Percentiles rank a stretch among this genome's conserved stretches.
Evolutionary conservation across 257 asterid genomes (phyloP).

Genomic region (Nicotiana paniculata): DNA sequence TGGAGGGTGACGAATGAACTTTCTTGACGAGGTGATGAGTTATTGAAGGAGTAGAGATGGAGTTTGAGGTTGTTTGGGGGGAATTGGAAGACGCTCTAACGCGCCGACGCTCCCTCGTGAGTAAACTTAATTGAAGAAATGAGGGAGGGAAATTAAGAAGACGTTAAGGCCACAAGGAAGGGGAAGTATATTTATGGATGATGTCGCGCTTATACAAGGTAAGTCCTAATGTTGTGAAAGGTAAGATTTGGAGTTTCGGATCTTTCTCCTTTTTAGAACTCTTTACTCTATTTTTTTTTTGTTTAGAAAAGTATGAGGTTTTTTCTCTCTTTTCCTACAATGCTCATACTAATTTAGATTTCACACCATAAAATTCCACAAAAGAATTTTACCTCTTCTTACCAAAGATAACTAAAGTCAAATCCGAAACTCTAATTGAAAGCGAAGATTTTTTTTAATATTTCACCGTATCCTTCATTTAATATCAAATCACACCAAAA

Average conservation of each 20-base stretch:
- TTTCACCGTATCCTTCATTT: too few species aligned
- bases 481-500: neutral
- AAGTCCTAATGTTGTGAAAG: neutral
- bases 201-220: neutral
- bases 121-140: slow-evolving; percentile 9
- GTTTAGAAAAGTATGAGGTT: too few species aligned
- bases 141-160: neutral
- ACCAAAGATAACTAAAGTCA: too few species aligned
- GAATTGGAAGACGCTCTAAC: slow-evolving; percentile 20
- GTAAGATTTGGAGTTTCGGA: slow-evolving; percentile 16
- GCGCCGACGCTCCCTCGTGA: slow-evolving; percentile 55
- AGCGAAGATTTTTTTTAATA: too few species aligned
- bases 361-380: too few species aligned
- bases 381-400: too few species aligned
- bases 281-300: neutral
- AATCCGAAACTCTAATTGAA: too few species aligned
- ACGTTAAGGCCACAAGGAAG: slow-evolving; percentile 10
- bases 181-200: slow-evolving; percentile 17
- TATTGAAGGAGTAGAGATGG: neutral
- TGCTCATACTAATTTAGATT: too few species aligned
- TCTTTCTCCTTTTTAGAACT: neutral
- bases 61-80: too few species aligned
- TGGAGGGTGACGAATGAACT: neutral
- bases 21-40: neutral
- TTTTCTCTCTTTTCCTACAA: too few species aligned